These are phyloP conservation scores for Vaucheria bursata DNA, from an alignment of 352 stramenopile genomes.

Conservation along the genomic window DNA sequence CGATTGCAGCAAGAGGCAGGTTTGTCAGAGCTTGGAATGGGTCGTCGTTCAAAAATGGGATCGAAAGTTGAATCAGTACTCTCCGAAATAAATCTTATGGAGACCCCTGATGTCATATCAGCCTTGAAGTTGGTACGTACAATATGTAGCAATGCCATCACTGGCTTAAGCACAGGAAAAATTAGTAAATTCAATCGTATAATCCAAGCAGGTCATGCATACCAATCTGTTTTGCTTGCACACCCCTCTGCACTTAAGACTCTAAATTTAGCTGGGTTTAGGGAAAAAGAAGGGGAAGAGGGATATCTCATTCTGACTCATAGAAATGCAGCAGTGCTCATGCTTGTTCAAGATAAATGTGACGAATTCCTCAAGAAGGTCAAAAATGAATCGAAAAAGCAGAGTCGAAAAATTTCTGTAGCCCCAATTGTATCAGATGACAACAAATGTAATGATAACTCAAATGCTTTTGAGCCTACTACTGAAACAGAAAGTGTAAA, in stretches of 20 bases:
- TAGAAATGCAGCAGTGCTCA: slow-evolving; percentile 14
- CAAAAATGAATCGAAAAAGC: too few relatives aligned
- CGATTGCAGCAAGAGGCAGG: slow-evolving; percentile 41
- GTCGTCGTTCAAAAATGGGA: not conserved
- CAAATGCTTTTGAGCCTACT: not conserved
- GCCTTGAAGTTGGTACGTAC: not conserved
- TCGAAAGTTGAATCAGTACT: slow-evolving; percentile 5
- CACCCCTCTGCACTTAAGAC: slow-evolving; percentile 18
- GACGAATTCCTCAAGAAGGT: not conserved
- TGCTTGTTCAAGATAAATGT: not conserved
- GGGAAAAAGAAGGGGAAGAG: slow-evolving; percentile 35
- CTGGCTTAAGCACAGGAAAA: not conserved
- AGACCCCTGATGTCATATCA: not conserved
- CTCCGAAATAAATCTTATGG: not conserved
- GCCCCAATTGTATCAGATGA: not conserved
- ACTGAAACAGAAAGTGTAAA: not conserved
- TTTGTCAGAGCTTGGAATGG: slow-evolving; percentile 12
- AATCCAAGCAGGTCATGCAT: slow-evolving; percentile 16
- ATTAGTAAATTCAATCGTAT: slow-evolving; percentile 19
- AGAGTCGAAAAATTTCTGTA: not conserved
- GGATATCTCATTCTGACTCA: slow-evolving; percentile 21
- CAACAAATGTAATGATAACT: not conserved
- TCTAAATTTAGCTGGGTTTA: slow-evolving; percentile 29
- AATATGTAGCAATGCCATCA: not conserved
- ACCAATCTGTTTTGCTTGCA: slow-evolving; percentile 16